These are phyloP conservation scores for sorghum (Sorghum bicolor) DNA, from an alignment of 176 grass and related monocot genomes.

Conservation along the genomic window DNA sequence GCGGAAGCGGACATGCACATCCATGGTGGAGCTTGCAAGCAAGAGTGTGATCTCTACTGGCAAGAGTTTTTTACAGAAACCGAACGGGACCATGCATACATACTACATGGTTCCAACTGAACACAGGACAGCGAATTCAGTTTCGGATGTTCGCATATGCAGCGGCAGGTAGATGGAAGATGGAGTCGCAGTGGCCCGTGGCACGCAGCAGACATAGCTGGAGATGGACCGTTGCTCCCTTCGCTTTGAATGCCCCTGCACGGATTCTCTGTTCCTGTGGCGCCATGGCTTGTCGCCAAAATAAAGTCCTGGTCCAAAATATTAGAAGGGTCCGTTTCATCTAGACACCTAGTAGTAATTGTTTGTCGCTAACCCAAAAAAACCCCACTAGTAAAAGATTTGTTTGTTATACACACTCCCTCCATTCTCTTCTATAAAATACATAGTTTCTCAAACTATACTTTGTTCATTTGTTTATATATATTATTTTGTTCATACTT, in stretches of 20 bases:
- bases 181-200: neutral
- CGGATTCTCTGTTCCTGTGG: neutral
- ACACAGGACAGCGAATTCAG: conserved; percentile 7
- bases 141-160: neutral
- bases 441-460: too few species aligned
- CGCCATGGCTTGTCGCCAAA: neutral
- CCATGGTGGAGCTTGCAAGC: neutral
- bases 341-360: too few species aligned
- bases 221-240: neutral
- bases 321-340: neutral
- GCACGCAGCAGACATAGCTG: neutral
- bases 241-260: neutral
- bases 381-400: too few species aligned
- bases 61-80: neutral
- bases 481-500: too few species aligned
- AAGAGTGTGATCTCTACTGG: too few species aligned
- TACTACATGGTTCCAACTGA: neutral
- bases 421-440: too few species aligned
- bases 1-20: neutral
- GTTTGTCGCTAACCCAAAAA: too few species aligned
- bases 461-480: too few species aligned
- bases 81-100: neutral
- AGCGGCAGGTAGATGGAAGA: too few species aligned
- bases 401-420: too few species aligned
- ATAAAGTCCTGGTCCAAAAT: neutral